Evolutionary conservation across 345 rosid species (phyloP).

Genomic region (Capsella bursapastoris): DNA sequence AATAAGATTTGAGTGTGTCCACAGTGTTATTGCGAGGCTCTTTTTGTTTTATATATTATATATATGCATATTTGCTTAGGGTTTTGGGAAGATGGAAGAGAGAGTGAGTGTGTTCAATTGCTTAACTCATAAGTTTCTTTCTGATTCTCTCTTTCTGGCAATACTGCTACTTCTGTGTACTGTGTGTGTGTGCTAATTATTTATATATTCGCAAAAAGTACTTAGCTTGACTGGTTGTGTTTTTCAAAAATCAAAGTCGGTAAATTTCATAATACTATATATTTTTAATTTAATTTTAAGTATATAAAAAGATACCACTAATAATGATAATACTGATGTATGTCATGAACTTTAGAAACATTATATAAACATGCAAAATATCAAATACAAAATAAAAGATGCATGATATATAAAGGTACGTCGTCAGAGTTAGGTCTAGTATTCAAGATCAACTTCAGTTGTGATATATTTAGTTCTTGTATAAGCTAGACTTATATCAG

Average conservation of each 20-base stretch:
- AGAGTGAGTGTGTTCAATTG: constrained; percentile 36
- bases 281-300: constrained; percentile 1
- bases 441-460: neutral
- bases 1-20: constrained; percentile 34
- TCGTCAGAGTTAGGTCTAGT: neutral
- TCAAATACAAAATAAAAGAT: constrained; percentile 1
- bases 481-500: no score
- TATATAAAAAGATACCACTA: constrained; percentile 7
- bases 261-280: neutral
- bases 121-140: constrained; percentile 49
- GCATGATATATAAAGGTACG: neutral
- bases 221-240: constrained; percentile 27
- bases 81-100: constrained; percentile 43
- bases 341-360: constrained; percentile 13
- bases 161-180: constrained; percentile 38
- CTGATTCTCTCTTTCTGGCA: constrained; percentile 37
- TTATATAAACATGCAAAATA: neutral
- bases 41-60: constrained; percentile 40
- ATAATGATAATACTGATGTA: constrained; percentile 7
- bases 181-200: constrained; percentile 7
- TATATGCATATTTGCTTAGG: constrained; percentile 35
- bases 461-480: neutral
- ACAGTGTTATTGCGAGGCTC: constrained; percentile 35
- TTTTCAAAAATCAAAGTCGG: neutral
- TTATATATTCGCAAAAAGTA: constrained; percentile 3